Conservation (phyloP, 805 yeast genomes). For the Lipomyces japonicus region DNA sequence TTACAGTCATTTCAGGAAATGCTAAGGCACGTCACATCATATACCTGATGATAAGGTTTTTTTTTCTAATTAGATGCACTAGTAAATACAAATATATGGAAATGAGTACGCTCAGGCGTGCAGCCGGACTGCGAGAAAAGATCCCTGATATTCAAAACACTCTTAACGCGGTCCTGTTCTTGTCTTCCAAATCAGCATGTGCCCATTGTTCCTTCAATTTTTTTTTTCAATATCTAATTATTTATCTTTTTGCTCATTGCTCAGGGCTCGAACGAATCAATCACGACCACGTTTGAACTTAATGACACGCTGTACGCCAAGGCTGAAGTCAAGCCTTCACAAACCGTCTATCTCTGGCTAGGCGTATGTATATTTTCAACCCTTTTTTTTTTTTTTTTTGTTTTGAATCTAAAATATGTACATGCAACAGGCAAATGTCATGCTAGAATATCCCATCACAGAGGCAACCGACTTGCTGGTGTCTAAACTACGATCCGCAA, state of each 20-base stretch:
- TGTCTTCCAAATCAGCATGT: conserved; percentile 47
- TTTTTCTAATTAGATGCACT: neutral
- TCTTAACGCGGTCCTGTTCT: conserved; percentile 63
- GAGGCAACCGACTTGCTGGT: conserved; percentile 76
- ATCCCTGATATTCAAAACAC: conserved; percentile 92
- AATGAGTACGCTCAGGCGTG: conserved; percentile 42
- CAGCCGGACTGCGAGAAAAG: conserved; percentile 52
- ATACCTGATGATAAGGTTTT: neutral
- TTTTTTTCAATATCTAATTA: neutral
- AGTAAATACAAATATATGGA: conserved; percentile 81
- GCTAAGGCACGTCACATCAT: conserved; percentile 47
- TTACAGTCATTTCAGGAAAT: conserved; percentile 80
- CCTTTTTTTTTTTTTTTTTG: neutral
- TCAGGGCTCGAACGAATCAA: conserved; percentile 39
- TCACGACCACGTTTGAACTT: conserved; percentile 80
- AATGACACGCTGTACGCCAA: conserved; percentile 88
- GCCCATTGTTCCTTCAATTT: too few relatives aligned
- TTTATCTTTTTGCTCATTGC: neutral
- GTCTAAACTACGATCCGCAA: conserved; percentile 60
- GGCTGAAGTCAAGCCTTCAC: conserved; percentile 63
- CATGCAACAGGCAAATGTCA: conserved; percentile 65
- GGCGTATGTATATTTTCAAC: conserved; percentile 45
- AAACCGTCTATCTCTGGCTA: conserved; percentile 84
- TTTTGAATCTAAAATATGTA: too few relatives aligned
- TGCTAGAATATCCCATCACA: conserved; percentile 87